Evolutionary conservation across 257 asterid species (phyloP), one percentile per base, ranked within the genome.

Genomic region (Perilla frutescens): DNA sequence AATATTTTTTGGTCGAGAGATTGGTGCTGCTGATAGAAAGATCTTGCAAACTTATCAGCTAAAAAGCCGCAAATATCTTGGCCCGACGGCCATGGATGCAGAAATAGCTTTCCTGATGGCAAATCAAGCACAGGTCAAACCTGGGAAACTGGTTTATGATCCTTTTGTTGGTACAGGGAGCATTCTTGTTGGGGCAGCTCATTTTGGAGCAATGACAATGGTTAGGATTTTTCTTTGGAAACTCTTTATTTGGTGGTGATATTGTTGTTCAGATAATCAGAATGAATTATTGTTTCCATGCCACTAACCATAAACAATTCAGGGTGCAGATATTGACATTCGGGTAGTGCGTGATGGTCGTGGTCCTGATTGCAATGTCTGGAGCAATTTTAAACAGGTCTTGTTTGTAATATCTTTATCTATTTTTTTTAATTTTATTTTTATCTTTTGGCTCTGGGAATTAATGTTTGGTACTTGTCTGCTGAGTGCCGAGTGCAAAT

Each of bases 151-250:
- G 71, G 94, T 92, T 13, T 95, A 84, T 81, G 99, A 95, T 77
- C 99, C 99, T 68, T 94, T 95, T 90, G 99, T 95, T 76, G 99
- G 99, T 66, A 95, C 99, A 6, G 99, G 99, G 74, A 95, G 99
- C 78, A 92, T 95, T 83, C 89, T 95, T 63, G 78, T 95, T 78
- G 96, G 92, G 13, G 99, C 99, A 68, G 96, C 99, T 77, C 99
- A 90, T 87, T 95, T 84, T 92, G 98, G 96, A 75, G 97, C 97
- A 58, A 89, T 90, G 96, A 95, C 99, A 60, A 92, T 95, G 99
- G 99, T 95, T 82, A 74, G 95, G 39, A 73, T 58, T 63, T 71
- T 69, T 8, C 43, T 68, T 68, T 72, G 50, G 47, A 37, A 34
- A 76, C 62, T 54, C 55, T 3, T 69, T 58, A 32, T 48, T 55